Base-by-base conservation (phyloP, 768 basidiomycete species). In the Amanita muscaria region DNA sequence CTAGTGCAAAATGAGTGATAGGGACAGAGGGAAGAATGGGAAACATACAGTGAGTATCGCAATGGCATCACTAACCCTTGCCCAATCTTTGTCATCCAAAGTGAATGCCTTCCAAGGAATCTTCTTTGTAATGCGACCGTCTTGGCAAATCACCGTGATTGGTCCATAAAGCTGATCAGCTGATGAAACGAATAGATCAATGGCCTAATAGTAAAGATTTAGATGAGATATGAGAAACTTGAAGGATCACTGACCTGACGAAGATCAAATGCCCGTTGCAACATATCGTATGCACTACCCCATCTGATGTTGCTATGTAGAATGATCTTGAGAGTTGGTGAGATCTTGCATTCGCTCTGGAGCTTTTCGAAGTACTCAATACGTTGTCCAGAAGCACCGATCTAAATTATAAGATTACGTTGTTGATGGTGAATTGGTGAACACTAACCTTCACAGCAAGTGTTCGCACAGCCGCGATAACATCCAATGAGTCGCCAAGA, bases 361-460 rank as follows among this genome's bases (percentile, higher is more conserved):
- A 56, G 19, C 5, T 15, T 24, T 16, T 58, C 19, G 31, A 58
- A 58, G 5, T 8, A 2, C 19, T 38, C 37, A 19, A 38, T 38
- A 7, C 22, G 22, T 6, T 3, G 3, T 8, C 37, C 12, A 2
- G 37, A 38, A 2, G 37, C 18, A 18, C 23, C 19, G 22, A 38
- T 38, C 37, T 38, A n/a, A 11, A 24, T 23, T 22, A 38, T 21
- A 16, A 21, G 36, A 18, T 4, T 18, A 3, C 5, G 5, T 21
- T 47, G 43, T 4, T 46, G 27, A 21, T 51, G 52, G 3, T 42
- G 29, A 25, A 57, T 51, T 5, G 48, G 42, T 4, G 51, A 54
- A 37, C 27, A 16, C 57, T 40, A 33, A 61, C 60, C 51, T 64
- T 65, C 49, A 64, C 52, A 1, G 56, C 54, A 0, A 64, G 46